Base-by-base conservation (phyloP, 768 basidiomycete species). In the Ephemerocybe angulata region DNA sequence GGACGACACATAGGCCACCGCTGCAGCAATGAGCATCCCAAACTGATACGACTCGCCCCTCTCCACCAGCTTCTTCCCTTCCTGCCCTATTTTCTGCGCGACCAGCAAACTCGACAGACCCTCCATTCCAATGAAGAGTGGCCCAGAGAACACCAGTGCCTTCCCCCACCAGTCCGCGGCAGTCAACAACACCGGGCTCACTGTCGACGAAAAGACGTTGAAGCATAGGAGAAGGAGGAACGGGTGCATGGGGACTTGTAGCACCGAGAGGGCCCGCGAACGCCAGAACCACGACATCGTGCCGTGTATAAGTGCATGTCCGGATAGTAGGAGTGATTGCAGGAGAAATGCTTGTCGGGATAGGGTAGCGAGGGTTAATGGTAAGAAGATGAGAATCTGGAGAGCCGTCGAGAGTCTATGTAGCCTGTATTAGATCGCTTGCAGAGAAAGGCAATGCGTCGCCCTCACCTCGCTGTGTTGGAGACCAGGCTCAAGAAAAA, bases 201-300 rank as follows among this genome's bases (percentile, higher is more conserved):
- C 79, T 24, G 83, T 72, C 21, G 85, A 77, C 1, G 89, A 82
- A 69, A 91, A 92, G 33, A 85, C 78, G 66, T 93, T 93, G 80
- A 93, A 93, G 67, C 83, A 89, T 54, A 93, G 82, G 47, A 93
- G 85, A 40, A 93, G 83, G 30, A 93, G 79, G 70, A 93, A 90
- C 0, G 90, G 85, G 67, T 93, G 90, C 76, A 91, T 85, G 8
- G 91, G 91, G 29, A 93, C 81, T 71, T 93, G 91, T 53, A 92
- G 75, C 56, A 93, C 77, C 13, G 88, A 84, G 49, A 93, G 76
- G 13, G 82, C 79, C 43, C 82, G 75, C 12, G 88, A 88, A 53
- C 83, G 82, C 82, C 84, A 88, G 54, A 90, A 60, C 38, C 88
- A 76, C 55, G 83, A 75, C 63, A 92, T 76, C 2, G 89, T 89